Evolutionary conservation across 768 basidiomycete species (phyloP).

Genomic region (Psilocybe cyanescens): DNA sequence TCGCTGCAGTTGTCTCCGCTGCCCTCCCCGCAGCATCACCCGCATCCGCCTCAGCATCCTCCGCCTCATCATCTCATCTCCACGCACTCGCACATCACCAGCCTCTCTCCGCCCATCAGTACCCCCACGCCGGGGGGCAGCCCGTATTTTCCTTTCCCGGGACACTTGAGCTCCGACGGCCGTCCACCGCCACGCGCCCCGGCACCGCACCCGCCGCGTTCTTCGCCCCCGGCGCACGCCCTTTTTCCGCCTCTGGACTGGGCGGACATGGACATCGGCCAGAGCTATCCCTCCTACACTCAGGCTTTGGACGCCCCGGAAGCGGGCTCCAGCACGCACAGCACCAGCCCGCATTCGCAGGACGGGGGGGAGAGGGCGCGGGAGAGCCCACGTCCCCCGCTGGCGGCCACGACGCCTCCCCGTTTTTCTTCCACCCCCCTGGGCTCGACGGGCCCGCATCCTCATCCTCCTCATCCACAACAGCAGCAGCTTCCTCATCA

Average conservation of each 20-base stretch:
- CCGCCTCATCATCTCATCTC: conserved; percentile 39
- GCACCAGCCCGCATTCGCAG: not conserved
- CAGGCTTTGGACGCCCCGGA: conserved; percentile 36
- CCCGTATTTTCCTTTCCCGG: conserved; percentile 62
- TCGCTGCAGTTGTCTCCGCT: conserved; percentile 79
- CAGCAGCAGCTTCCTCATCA: conserved; percentile 32
- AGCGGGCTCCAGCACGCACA: conserved; percentile 6
- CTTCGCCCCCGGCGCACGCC: conserved; percentile 53
- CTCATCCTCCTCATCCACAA: conserved; percentile 28
- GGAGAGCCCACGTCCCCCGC: conserved; percentile 20
- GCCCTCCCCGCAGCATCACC: conserved; percentile 55
- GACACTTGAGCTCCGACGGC: conserved; percentile 53
- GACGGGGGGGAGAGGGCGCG: conserved; percentile 1
- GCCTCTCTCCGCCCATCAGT: conserved; percentile 38
- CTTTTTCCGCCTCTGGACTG: conserved; percentile 55
- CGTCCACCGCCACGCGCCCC: conserved; percentile 64
- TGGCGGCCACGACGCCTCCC: conserved; percentile 54
- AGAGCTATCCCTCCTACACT: conserved; percentile 33
- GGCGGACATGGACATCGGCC: conserved; percentile 32
- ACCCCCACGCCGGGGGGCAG: conserved; percentile 39
- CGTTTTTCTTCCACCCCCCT: conserved; percentile 82
- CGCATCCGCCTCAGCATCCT: conserved; percentile 64
- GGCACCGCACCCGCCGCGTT: conserved; percentile 74
- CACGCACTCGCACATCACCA: conserved; percentile 21
- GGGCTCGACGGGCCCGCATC: conserved; percentile 30